A percentile compares a stretch with the other conserved stretches of the same genome.
These are phyloP conservation scores for Blepharisma stoltei DNA, from an alignment of 73 alveolate species.

Conservation along the genomic window DNA sequence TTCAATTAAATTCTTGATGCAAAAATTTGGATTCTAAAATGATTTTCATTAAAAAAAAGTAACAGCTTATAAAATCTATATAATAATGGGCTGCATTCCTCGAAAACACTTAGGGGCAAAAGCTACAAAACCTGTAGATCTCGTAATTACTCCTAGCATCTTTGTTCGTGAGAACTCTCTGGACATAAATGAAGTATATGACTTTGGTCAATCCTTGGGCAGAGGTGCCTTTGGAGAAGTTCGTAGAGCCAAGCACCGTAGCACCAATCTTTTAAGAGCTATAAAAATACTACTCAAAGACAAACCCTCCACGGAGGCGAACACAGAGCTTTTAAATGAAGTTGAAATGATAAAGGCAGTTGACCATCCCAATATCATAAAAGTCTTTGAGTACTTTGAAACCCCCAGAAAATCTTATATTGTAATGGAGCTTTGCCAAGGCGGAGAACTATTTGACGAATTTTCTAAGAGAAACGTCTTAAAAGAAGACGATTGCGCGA, in stretches of 20 bases:
- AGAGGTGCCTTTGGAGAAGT: constrained; percentile 59
- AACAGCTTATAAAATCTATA: too few species aligned
- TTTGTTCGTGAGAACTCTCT: not conserved
- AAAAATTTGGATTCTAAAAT: too few species aligned
- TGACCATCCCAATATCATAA: constrained; percentile 36
- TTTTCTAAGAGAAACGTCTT: constrained; percentile 11
- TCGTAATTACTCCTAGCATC: not conserved
- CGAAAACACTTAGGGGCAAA: not conserved
- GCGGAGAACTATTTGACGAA: constrained; percentile 31
- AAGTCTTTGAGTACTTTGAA: constrained; percentile 28
- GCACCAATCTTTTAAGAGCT: constrained; percentile 40
- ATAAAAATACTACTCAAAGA: constrained; percentile 42
- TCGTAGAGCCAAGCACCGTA: constrained; percentile 49
- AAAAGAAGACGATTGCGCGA: constrained; percentile 14
- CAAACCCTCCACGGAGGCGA: constrained; percentile 32
- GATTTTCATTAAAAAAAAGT: too few species aligned
- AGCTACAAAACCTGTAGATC: not conserved
- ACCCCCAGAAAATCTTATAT: not conserved
- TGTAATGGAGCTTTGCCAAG: constrained; percentile 31
- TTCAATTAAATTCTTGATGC: too few species aligned
- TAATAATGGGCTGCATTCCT: constrained; percentile 11
- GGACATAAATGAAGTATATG: constrained; percentile 19
- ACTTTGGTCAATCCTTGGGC: constrained; percentile 44
- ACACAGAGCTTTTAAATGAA: constrained; percentile 28
- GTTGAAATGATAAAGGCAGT: constrained; percentile 31